Conservation (phyloP, 2,329 filamentous ascomycete species). For the Zymoseptoria ardabiliae region DNA sequence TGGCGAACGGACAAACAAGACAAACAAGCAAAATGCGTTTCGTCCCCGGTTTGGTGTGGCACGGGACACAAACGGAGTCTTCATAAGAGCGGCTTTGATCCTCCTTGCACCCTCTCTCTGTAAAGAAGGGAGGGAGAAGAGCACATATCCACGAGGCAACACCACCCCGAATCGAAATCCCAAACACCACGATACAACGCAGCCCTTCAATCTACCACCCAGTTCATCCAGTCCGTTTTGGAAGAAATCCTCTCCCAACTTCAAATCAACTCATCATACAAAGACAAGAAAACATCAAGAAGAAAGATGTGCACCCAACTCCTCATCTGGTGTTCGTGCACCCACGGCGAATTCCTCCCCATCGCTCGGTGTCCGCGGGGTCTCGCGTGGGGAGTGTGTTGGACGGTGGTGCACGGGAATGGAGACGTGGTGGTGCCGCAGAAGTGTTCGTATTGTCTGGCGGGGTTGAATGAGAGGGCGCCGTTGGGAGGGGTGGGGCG, state of each 20-base stretch:
- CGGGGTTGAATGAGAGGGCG: constrained; percentile 13
- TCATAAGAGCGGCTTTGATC: neutral
- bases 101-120: neutral
- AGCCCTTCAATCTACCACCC: neutral
- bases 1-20: neutral
- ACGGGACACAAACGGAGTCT: neutral
- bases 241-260: too few species aligned
- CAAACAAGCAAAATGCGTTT: neutral
- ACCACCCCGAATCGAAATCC: neutral
- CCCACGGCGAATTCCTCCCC: constrained; percentile 28
- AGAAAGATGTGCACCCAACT: constrained; percentile 27
- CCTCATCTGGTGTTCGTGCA: constrained; percentile 29
- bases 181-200: neutral
- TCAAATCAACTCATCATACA: too few species aligned
- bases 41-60: neutral
- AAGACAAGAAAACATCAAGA: neutral
- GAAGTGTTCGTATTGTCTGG: constrained; percentile 24
- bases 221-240: too few species aligned
- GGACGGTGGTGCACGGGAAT: constrained; percentile 24
- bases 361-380: constrained; percentile 20
- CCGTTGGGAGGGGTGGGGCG: constrained; percentile 11
- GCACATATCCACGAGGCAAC: neutral
- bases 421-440: constrained; percentile 16
- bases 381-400: constrained; percentile 17
- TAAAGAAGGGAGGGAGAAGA: too few species aligned